These are phyloP conservation scores for Linnemannia zychae DNA, from an alignment of 192 early-diverging fungal species.

Conservation along the genomic window DNA sequence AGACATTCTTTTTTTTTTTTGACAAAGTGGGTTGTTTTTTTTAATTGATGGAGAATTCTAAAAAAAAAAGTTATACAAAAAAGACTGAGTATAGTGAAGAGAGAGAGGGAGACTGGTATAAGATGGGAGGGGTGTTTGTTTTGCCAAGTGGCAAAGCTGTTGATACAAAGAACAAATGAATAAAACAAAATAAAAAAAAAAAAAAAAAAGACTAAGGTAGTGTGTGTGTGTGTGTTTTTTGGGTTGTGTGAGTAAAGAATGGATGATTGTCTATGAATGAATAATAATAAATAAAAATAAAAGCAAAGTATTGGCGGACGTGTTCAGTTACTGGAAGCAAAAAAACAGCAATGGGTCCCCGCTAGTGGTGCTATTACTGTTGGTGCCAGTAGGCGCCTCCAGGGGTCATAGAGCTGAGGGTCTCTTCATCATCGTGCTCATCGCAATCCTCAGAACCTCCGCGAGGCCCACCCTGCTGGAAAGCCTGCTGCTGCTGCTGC, in stretches of 20 bases:
- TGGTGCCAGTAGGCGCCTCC: not conserved
- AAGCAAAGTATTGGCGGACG: not conserved
- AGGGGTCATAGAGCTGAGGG: not conserved
- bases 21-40: not conserved
- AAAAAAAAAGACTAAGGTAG: not conserved
- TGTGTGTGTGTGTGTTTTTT: not conserved
- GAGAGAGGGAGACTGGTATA: not conserved
- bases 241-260: too few relatives aligned
- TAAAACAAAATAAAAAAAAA: not conserved
- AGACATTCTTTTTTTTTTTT: not conserved
- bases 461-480: not conserved
- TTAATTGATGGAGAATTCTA: not conserved
- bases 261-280: not conserved
- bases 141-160: not conserved
- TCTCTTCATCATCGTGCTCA: constrained; percentile 17
- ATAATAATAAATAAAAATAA: not conserved
- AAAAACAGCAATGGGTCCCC: constrained; percentile 15
- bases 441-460: constrained; percentile 14
- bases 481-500: constrained; percentile 9
- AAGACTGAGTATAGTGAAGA: not conserved
- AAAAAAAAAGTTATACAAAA: not conserved
- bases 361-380: constrained; percentile 1
- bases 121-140: not conserved
- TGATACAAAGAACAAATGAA: not conserved
- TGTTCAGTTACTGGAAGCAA: constrained; percentile 20